Base-by-base conservation (phyloP, 805 yeast species). In the Danielozyma ontarioensis region DNA sequence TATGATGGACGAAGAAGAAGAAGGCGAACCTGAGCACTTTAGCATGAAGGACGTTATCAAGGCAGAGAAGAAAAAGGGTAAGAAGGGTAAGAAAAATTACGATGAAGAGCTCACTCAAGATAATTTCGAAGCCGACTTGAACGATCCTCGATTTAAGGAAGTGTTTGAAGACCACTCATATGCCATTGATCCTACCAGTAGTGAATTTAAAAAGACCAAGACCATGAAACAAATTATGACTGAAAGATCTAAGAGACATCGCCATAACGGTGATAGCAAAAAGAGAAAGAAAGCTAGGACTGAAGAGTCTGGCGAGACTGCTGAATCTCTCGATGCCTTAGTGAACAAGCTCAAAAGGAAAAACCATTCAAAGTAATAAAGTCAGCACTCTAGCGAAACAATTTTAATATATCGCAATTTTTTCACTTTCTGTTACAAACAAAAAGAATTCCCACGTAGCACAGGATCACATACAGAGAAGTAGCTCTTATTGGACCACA, bases 181-280 rank as follows among this genome's bases (percentile, higher is more conserved):
- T 60, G 96, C 96, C 10, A 88, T 94, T 53, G 98, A 94, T 59
- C 95, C 97, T 15, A 80, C 94, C 14, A 78, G 72, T 51, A 83
- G 94, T n/a, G 95, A 86, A 55, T 90, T 76, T 69, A 88, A 84
- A 64, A 78, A 81, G 59, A 89, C 97, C 1, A 65, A 76, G 13
- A 87, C 93, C 17, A 89, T 90, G 95, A 80, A 81, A 53, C 72
- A 80, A 56, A 74, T 93, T 36, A 60, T 93, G 64, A 70, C 76
- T 28, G 95, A 88, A 59, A 74, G 95, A 44, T 70, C 74, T 27
- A 76, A 77, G 53, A 72, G 80, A 50, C 52, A 46, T 46, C 37
- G 42, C 18, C 32, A 28, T 22, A 40, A 37, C 8, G 40, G 39
- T 4, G 28, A 19, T 6, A 6, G 8, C 8, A 19, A 19, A 19